Percentiles rank a stretch among this genome's conserved stretches.
phyloP scores from a whole-genome alignment of 345 rosid species.

The Rhizophora mangle region DNA sequence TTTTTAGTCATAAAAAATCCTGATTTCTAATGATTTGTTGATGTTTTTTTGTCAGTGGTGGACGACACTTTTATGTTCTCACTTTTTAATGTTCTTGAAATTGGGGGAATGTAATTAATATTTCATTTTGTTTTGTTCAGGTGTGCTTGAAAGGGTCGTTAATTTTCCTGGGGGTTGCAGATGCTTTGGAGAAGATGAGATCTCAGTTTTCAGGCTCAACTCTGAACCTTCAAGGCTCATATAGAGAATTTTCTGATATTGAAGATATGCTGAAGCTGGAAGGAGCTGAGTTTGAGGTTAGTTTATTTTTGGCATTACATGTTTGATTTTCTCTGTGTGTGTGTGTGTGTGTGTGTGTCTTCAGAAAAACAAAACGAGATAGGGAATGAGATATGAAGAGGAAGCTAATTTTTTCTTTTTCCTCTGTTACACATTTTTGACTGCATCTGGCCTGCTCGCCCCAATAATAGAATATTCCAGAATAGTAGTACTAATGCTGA shows the following conservation, averaged over 20 bases:
- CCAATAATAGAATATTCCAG: no score
- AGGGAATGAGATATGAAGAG: no score
- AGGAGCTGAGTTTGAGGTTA: conserved; percentile 59
- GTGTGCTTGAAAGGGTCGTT: conserved; percentile 53
- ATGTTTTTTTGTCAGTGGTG: conserved; percentile 7
- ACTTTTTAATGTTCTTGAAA: neutral
- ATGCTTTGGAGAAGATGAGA: conserved; percentile 50
- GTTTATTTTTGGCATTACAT: conserved; percentile 19
- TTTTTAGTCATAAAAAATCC: conserved; percentile 9
- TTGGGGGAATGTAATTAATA: neutral
- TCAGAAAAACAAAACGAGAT: no score
- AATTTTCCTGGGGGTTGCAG: conserved; percentile 56
- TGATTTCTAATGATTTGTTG: conserved; percentile 1
- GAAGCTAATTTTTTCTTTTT: no score
- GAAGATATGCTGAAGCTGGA: conserved; percentile 69
- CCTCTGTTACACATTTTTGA: no score
- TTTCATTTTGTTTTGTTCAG: conserved; percentile 27
- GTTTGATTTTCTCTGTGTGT: neutral
- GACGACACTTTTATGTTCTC: neutral
- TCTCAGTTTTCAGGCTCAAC: conserved; percentile 40
- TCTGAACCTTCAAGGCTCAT: conserved; percentile 42
- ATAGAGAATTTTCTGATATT: conserved; percentile 47
- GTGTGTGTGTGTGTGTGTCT: neutral
- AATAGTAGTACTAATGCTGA: no score
- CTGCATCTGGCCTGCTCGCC: no score